phyloP scores from a whole-genome alignment of 75 land plant species.

The Cupressus sempervirens region DNA sequence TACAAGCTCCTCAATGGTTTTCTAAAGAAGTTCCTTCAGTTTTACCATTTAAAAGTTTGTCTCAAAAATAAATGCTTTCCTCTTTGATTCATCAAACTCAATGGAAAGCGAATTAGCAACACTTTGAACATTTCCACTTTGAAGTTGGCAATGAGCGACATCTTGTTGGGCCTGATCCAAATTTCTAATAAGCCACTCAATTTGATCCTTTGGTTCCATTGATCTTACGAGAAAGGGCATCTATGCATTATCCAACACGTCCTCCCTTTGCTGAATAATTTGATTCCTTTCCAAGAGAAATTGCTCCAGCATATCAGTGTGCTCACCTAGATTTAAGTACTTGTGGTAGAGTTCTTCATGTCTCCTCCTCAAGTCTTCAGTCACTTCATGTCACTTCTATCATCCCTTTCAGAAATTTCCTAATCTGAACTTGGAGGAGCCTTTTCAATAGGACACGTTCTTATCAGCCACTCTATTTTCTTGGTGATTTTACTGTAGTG shows the following conservation, averaged over 20 bases:
- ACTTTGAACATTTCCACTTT: conserved; percentile 40
- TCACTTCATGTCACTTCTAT: conserved; percentile 32
- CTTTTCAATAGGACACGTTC: conserved; percentile 30
- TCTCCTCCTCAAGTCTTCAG: conserved; percentile 54
- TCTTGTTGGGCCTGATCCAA: conserved; percentile 43
- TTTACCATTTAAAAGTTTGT: conserved; percentile 22
- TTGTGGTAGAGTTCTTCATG: conserved; percentile 55
- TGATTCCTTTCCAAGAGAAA: conserved; percentile 71
- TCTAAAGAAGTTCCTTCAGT: conserved; percentile 34
- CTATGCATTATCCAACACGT: conserved; percentile 44
- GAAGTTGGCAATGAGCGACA: conserved; percentile 30
- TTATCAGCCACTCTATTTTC: conserved; percentile 67
- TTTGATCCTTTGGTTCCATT: conserved; percentile 63
- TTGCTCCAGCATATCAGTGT: conserved; percentile 81
- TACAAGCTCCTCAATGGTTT: conserved; percentile 30
- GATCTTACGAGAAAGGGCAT: conserved; percentile 48
- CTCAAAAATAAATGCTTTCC: conserved; percentile 31
- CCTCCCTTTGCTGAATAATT: conserved; percentile 71
- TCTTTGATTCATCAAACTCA: conserved; percentile 41
- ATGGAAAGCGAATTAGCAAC: conserved; percentile 33
- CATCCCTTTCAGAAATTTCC: conserved; percentile 32
- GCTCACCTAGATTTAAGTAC: conserved; percentile 66
- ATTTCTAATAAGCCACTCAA: conserved; percentile 67
- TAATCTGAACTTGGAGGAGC: conserved; percentile 40
- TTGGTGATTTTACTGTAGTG: conserved; percentile 56